Base-by-base conservation (phyloP, 371 early-diverging fungal genomes). In the Mortierella sp. region DNA sequence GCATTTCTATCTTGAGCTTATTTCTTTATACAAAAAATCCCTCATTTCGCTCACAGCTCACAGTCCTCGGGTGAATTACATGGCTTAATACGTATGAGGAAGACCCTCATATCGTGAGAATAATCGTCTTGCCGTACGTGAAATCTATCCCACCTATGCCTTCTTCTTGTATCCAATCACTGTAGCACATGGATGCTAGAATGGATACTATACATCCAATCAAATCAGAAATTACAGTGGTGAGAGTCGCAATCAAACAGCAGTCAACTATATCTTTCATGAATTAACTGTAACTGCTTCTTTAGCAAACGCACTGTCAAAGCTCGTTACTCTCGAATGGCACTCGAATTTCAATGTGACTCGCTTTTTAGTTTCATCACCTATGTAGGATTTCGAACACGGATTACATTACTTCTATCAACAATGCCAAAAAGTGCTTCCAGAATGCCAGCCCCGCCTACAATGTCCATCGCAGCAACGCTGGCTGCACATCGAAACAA, bases 401-500 rank as follows among this genome's bases (percentile, higher is more conserved):
- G 36, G 4, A 6, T 47, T 19, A 11, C 16, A 47, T 47, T 28
- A 28, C 28, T 8, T 52, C 52, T 19, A 52, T 22, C 28, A 55
- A 33, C 48, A 43, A 69, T 52, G 69, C 62, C 47, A n/a, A 65
- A 47, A 28, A 33, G 36, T 19, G 16, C 15, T 33, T 58, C 53
- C 16, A 66, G 45, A 33, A 72, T 68, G 72, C 64, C 76, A 4
- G 52, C 66, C 36, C 69, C 65, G 16, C 66, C 67, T 6, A 52
- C 62, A 24, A 81, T 72, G 72, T 81, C 82, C 13, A 72, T 81
- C 38, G 82, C 76, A 19, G 82, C 82, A n/a, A 81, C 76, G 6
- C 41, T 81, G 32, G 82, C 82, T 22, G 82, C 82, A 8, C 82
- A 81, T 41, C 69, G 64, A 19, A 76, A 36, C 0, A 76, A 67